Base-by-base conservation (phyloP, 1,139 yeast genomes). In the Lodderomyces jiufengensis region DNA sequence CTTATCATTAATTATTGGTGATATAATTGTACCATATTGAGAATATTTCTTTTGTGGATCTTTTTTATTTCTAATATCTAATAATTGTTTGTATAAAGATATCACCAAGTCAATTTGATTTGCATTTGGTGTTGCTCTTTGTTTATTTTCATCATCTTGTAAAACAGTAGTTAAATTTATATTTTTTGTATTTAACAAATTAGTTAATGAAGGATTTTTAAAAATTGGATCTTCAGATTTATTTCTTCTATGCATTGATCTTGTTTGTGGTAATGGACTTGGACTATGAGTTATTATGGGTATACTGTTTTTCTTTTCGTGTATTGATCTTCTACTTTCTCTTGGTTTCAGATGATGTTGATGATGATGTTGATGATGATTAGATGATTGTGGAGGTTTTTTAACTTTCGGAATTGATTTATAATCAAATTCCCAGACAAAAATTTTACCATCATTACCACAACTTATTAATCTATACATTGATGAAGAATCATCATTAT, bases 381-480 rank as follows among this genome's bases (percentile, higher is more conserved):
- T 25, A 14, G 26, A 20, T 3, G 8, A 9, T 13, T 18, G 12
- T 24, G 31, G 20, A 7, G 30, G 38, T 24, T 40, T 47, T 42
- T 73, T 74, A 9, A 70, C 57, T 39, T 70, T 70, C 1, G 81
- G 78, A 30, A 83, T 55, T 9, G 80, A 73, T 48, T 74, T 68
- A 29, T 84, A 82, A 36, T 79, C 77, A 53, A 84, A 81, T 48
- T 84, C 94, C 86, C 90, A 84, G 22, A 82, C 61, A 24, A 80
- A 57, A 7, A 84, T 59, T 38, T 71, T 70, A 1, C 88, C 87
- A 52, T 84, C 95, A 48, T 74, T 80, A 2, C 90, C 88, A 41
- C 80, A 80, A 28, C 84, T 70, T 2, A 83, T 76, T 25, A 84
- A 56, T 38, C 82, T 67, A 54, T 84, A 84, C 12, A 58, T 54